These are phyloP conservation scores for Neurospora sp. DNA, from an alignment of 495 filamentous ascomycete genomes.

Conservation along the genomic window DNA sequence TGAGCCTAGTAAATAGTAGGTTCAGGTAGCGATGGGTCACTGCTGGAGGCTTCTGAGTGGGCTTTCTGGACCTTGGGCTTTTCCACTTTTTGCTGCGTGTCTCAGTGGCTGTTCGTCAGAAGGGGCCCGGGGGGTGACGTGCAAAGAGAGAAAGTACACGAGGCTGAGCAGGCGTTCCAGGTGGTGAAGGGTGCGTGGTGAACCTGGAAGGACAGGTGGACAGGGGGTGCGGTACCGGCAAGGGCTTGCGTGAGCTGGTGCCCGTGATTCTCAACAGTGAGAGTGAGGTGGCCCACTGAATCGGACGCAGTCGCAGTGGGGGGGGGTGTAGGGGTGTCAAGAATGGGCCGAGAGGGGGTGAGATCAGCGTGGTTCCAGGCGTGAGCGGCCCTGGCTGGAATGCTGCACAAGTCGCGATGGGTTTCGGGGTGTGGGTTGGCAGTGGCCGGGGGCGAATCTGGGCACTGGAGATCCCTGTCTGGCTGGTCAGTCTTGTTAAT, in stretches of 20 bases:
- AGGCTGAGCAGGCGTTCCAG: conserved; percentile 26
- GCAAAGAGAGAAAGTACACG: conserved; percentile 16
- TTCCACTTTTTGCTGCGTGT: conserved; percentile 18
- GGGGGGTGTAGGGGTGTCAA: conserved; percentile 2
- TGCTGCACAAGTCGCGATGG: conserved; percentile 6
- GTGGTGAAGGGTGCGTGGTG: conserved; percentile 12
- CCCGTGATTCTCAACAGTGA: neutral
- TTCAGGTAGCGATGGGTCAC: conserved; percentile 7
- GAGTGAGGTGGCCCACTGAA: conserved; percentile 16
- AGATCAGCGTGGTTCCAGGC: conserved; percentile 20
- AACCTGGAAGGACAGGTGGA: conserved; percentile 3
- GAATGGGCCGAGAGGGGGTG: neutral
- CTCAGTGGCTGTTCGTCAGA: conserved; percentile 19
- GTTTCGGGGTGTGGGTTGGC: conserved; percentile 4
- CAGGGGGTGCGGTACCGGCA: neutral
- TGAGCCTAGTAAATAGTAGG: neutral
- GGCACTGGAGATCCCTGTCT: neutral
- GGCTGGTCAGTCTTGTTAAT: neutral
- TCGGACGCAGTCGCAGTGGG: conserved; percentile 18
- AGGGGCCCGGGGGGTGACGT: conserved; percentile 17
- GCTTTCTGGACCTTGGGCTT: conserved; percentile 9
- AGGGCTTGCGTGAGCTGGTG: neutral
- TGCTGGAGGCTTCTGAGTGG: conserved; percentile 13
- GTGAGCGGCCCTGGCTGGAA: conserved; percentile 14
- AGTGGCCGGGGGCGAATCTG: conserved; percentile 1